Percentiles rank a stretch among this genome's conserved stretches.
These are phyloP conservation scores for Sphaerulina vaccinii DNA, from an alignment of 2,329 filamentous ascomycete genomes.

Conservation along the genomic window DNA sequence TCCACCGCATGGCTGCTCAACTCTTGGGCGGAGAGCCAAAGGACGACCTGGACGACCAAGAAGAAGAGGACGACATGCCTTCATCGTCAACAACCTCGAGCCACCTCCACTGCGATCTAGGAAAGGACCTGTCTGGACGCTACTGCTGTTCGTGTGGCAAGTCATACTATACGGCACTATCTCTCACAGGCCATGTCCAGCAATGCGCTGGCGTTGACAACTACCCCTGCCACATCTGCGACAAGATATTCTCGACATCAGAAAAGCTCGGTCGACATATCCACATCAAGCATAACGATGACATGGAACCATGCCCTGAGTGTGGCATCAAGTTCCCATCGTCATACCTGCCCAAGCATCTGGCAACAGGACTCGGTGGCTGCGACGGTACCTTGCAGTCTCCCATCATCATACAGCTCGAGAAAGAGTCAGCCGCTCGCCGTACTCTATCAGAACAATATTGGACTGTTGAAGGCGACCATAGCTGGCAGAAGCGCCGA, in stretches of 20 bases:
- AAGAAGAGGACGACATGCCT: slow-evolving; percentile 5
- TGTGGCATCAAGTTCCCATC: slow-evolving; percentile 23
- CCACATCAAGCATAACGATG: slow-evolving; percentile 17
- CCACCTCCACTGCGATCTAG: slow-evolving; percentile 25
- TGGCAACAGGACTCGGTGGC: slow-evolving; percentile 25
- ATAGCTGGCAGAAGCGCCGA: slow-evolving; percentile 15
- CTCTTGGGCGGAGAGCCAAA: slow-evolving; percentile 24
- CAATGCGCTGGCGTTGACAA: slow-evolving; percentile 22
- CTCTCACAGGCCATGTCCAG: slow-evolving; percentile 20
- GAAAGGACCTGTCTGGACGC: slow-evolving; percentile 20
- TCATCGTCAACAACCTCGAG: slow-evolving; percentile 6
- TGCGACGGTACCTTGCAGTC: slow-evolving; percentile 26
- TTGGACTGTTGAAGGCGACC: slow-evolving; percentile 27
- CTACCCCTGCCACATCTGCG: slow-evolving; percentile 23
- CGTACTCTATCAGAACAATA: slow-evolving; percentile 23
- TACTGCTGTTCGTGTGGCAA: slow-evolving; percentile 27
- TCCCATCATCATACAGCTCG: slow-evolving; percentile 16
- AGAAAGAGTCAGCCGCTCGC: slow-evolving; percentile 9
- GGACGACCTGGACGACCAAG: slow-evolving; percentile 8
- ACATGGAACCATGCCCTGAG: slow-evolving; percentile 25
- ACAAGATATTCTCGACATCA: slow-evolving; percentile 20
- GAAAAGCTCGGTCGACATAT: slow-evolving; percentile 19
- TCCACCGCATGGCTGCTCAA: slow-evolving; percentile 26
- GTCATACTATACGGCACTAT: slow-evolving; percentile 19
- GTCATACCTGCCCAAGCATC: slow-evolving; percentile 21